Conservation (phyloP, 805 yeast species). For the Schwanniomyces sp. region DNA sequence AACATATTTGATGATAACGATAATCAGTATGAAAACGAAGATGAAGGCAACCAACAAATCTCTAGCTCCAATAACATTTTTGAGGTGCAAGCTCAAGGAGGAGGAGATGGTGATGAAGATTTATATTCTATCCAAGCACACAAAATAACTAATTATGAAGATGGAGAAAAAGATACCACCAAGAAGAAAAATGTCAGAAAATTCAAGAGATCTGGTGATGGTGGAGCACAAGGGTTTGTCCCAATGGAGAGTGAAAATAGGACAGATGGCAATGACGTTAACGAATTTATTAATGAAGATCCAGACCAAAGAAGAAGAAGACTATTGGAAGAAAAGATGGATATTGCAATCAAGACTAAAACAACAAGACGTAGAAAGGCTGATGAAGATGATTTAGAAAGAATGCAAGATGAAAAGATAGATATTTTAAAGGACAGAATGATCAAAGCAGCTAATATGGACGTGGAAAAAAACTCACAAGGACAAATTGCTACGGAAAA, state of each 20-base stretch:
- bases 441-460: slow-evolving; percentile 83
- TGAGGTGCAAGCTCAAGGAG: not conserved
- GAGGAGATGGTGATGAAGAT: slow-evolving; percentile 16
- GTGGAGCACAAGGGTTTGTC: slow-evolving; percentile 12
- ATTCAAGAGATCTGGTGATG: slow-evolving; percentile 4
- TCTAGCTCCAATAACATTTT: not conserved
- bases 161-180: slow-evolving; percentile 14
- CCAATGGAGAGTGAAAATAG: slow-evolving; percentile 4
- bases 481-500: slow-evolving; percentile 75
- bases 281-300: slow-evolving; percentile 28
- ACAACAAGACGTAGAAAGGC: slow-evolving; percentile 63
- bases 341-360: slow-evolving; percentile 66
- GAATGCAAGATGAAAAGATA: slow-evolving; percentile 90
- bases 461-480: slow-evolving; percentile 58
- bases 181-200: slow-evolving; percentile 30
- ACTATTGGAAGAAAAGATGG: slow-evolving; percentile 78
- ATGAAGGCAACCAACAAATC: not conserved
- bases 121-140: slow-evolving; percentile 22
- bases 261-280: slow-evolving; percentile 2
- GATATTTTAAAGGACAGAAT: slow-evolving; percentile 79
- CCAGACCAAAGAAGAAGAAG: slow-evolving; percentile 56
- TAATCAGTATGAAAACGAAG: not conserved
- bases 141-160: slow-evolving; percentile 10
- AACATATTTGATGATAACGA: not conserved
- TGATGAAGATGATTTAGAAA: slow-evolving; percentile 91